A percentile compares a stretch with the other conserved stretches of the same genome.
phyloP scores from a whole-genome alignment of 2,329 filamentous ascomycete species.

The Aspergillus niger region DNA sequence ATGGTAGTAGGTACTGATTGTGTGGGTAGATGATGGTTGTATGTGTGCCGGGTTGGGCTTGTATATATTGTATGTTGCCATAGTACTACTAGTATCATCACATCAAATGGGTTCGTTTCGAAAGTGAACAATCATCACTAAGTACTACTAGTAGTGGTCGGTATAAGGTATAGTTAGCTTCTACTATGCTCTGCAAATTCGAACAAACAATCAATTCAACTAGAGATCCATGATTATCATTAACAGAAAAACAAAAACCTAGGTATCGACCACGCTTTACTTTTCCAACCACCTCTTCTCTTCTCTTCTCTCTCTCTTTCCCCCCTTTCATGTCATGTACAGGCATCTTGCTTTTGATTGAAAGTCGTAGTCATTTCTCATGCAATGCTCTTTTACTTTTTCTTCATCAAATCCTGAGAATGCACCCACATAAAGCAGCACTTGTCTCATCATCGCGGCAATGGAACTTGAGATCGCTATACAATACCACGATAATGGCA shows the following conservation, averaged over 20 bases:
- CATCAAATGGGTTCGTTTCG: too few species aligned
- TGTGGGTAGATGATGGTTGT: neutral
- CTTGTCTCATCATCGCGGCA: neutral
- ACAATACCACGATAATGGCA: neutral
- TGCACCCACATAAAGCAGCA: neutral
- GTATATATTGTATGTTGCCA: too few species aligned
- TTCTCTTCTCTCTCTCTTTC: neutral
- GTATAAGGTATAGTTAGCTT: too few species aligned
- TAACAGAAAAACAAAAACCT: conserved; percentile 22
- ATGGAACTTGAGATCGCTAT: neutral
- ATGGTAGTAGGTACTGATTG: neutral
- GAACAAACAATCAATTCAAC: conserved; percentile 15
- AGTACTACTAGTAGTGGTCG: too few species aligned
- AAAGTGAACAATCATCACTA: too few species aligned
- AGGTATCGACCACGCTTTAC: conserved; percentile 26
- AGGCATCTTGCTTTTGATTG: conserved; percentile 24
- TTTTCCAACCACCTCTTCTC: neutral
- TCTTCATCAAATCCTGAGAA: neutral
- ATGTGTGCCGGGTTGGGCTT: too few species aligned
- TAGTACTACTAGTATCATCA: too few species aligned
- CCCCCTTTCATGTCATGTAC: conserved; percentile 31
- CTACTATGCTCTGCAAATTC: too few species aligned
- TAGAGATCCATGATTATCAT: conserved; percentile 16
- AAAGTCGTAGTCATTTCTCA: conserved; percentile 30
- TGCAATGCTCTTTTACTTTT: conserved; percentile 16